phyloP scores from a whole-genome alignment of 345 rosid species.

The Ceriops zippeliana region DNA sequence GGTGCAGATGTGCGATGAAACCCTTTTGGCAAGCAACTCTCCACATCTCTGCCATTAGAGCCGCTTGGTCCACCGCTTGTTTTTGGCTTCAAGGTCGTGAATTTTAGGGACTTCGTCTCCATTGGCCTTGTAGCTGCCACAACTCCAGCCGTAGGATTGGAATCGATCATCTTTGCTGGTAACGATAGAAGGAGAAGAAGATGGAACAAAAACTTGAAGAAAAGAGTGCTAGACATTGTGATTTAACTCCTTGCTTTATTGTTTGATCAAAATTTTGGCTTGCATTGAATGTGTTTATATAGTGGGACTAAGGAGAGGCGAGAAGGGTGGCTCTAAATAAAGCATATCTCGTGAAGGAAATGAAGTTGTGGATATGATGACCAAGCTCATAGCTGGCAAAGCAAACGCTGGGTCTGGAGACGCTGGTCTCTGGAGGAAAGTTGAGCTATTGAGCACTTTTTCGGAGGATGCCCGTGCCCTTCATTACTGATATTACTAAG shows the following conservation, averaged over 20 bases:
- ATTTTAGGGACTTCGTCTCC: conserved; percentile 6
- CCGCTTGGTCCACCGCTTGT: not conserved
- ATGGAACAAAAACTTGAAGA: conserved; percentile 19
- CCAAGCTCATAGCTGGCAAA: conserved; percentile 21
- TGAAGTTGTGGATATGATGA: conserved; percentile 13
- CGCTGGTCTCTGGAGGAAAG: not conserved
- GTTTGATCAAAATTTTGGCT: not conserved
- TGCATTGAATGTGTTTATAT: not conserved
- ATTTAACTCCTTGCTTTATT: not conserved
- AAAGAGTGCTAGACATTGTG: conserved; percentile 24
- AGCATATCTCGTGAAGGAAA: conserved; percentile 21
- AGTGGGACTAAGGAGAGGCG: not conserved
- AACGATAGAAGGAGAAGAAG: conserved; percentile 25
- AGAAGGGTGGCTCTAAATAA: conserved; percentile 29
- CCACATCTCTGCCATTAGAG: conserved; percentile 12
- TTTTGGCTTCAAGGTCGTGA: conserved; percentile 22
- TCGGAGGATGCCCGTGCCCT: conserved; percentile 46
- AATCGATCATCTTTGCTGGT: not conserved
- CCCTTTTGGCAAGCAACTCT: conserved; percentile 58
- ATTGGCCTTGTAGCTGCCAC: conserved; percentile 34
- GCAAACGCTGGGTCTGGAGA: not conserved
- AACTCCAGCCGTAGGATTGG: not conserved
- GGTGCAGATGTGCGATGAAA: conserved; percentile 51
- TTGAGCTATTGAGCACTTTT: conserved; percentile 20
- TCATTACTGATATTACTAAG: conserved; percentile 26